phyloP scores from a whole-genome alignment of 352 stramenopile genomes.

The Elongisporangium prolatum region DNA sequence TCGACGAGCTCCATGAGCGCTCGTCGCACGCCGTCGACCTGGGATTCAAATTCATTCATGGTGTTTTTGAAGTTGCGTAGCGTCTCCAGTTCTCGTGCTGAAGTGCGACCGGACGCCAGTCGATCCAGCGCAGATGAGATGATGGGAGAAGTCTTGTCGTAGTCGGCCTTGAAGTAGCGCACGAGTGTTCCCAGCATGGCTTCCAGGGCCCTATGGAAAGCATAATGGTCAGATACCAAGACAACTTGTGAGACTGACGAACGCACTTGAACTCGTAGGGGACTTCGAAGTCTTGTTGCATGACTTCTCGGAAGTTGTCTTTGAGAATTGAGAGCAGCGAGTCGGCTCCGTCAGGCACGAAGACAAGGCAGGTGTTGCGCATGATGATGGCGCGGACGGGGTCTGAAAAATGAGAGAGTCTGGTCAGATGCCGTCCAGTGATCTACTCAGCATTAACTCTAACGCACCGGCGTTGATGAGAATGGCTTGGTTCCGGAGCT shows the following conservation, averaged over 20 bases:
- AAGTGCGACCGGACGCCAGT: slow-evolving; percentile 40
- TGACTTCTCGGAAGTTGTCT: slow-evolving; percentile 49
- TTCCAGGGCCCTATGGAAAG: slow-evolving; percentile 36
- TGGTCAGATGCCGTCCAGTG: not conserved
- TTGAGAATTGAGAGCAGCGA: slow-evolving; percentile 57
- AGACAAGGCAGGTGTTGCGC: slow-evolving; percentile 57
- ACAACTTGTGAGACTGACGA: no score
- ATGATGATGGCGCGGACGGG: slow-evolving; percentile 73
- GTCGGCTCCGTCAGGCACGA: slow-evolving; percentile 50
- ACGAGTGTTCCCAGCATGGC: slow-evolving; percentile 57
- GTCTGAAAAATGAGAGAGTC: slow-evolving; percentile 20
- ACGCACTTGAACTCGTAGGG: slow-evolving; percentile 70
- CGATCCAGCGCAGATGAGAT: slow-evolving; percentile 46
- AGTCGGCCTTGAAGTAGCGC: slow-evolving; percentile 52
- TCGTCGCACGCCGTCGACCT: slow-evolving; percentile 55
- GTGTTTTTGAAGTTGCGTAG: slow-evolving; percentile 65
- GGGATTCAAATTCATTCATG: slow-evolving; percentile 67
- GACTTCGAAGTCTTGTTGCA: slow-evolving; percentile 36
- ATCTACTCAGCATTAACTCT: not conserved
- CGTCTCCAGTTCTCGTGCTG: slow-evolving; percentile 49
- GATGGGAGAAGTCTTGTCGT: slow-evolving; percentile 38
- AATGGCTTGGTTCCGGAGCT: slow-evolving; percentile 74
- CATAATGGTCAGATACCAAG: no score
- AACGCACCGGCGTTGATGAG: slow-evolving; percentile 59
- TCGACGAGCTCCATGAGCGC: slow-evolving; percentile 66